Base-by-base conservation (phyloP, 805 yeast species). In the Candida oleophila region DNA sequence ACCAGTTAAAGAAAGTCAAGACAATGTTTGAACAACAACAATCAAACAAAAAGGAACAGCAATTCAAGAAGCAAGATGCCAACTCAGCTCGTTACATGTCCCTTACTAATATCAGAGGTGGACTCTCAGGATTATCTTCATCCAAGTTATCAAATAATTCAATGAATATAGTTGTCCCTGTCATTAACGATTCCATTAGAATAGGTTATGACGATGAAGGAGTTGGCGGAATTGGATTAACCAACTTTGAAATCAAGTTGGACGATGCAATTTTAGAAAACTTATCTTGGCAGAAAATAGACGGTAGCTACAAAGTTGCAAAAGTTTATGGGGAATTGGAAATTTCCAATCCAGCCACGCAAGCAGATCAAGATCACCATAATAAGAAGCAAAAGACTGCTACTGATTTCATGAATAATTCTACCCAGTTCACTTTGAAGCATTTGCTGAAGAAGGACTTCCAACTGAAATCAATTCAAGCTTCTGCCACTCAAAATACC, bases 231-330 rank as follows among this genome's bases (percentile, higher is more conserved):
- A 46, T 65, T 18, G 69, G 69, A 22, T 50, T 64, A 37, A 62
- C 60, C 39, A 71, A 69, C 43, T 73, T 82, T 47, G 89, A 85
- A 54, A 77, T 92, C 32, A 69, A 83, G 41, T 64, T 92, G 20
- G 91, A 88, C 51, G 85, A 85, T 14, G 72, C 73, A 3, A 66
- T 92, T 30, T 78, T 80, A 9, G 68, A 73, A n/a, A 62, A 71
- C 21, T 69, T 92, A 45, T 76, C 77, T 45, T 92, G 99, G 99
- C 96, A 91, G 60, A 77, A 76, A 44, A 80, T 91, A 48, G 82
- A 85, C 30, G 92, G 91, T 34, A 89, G 89, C 11, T 87, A 83
- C 60, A 77, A 87, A 15, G 83, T 92, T 25, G 89, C 97, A 0
- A 91, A 89, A 56, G 85, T 92, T 5, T 71, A 76, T 38, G 98